Evolutionary conservation across 768 basidiomycete genomes (phyloP).

Genomic region (Boletus subcaerulescens): DNA sequence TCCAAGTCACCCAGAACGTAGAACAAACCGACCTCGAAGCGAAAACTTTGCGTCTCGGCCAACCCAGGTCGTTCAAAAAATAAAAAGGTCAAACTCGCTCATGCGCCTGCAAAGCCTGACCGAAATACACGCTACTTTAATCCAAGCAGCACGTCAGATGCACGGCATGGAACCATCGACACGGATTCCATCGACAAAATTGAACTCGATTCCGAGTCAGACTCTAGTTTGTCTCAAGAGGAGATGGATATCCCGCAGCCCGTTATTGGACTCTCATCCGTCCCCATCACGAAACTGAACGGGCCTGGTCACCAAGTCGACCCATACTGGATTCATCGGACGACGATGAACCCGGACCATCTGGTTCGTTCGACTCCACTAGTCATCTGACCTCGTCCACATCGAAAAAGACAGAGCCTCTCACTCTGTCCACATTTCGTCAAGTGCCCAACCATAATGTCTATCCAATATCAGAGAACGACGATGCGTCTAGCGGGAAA

Average conservation of each 20-base stretch:
- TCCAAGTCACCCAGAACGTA: background rate
- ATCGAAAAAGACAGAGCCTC: slow-evolving; percentile 14
- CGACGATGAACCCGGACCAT: slow-evolving; percentile 34
- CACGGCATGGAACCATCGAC: slow-evolving; percentile 13
- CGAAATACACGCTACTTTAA: slow-evolving; percentile 34
- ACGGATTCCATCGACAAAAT: slow-evolving; percentile 35
- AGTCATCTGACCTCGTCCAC: background rate
- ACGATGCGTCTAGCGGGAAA: background rate
- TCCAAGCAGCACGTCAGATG: slow-evolving; percentile 30
- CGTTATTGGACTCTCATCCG: slow-evolving; percentile 8
- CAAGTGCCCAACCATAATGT: slow-evolving; percentile 44
- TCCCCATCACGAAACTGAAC: slow-evolving; percentile 21
- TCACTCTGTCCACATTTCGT: slow-evolving; percentile 47
- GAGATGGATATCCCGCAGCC: slow-evolving; percentile 21
- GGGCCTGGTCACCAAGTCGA: slow-evolving; percentile 61
- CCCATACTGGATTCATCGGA: slow-evolving; percentile 48
- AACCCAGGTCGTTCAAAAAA: slow-evolving; percentile 19
- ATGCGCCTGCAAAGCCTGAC: slow-evolving; percentile 21
- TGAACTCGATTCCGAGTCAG: slow-evolving; percentile 33
- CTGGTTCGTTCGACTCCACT: background rate
- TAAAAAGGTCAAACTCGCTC: slow-evolving; percentile 31
- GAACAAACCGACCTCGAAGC: slow-evolving; percentile 40
- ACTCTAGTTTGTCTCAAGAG: slow-evolving; percentile 25
- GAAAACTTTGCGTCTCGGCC: slow-evolving; percentile 38
- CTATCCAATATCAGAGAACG: slow-evolving; percentile 1